Conservation (phyloP, 176 grass and related monocot genomes). For the Aegilops sharonensis region DNA sequence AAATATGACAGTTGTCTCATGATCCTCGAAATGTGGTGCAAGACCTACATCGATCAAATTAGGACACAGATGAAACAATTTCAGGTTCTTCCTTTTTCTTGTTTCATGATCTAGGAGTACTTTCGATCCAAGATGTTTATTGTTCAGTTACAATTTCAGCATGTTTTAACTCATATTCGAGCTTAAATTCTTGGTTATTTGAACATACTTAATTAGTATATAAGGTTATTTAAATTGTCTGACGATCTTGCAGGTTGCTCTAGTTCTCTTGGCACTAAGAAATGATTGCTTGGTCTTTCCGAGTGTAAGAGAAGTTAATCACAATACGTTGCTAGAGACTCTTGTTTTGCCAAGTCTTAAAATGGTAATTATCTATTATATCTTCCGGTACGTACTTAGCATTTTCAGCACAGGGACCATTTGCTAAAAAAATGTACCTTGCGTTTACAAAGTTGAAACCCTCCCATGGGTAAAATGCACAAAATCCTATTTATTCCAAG, state of each 20-base stretch:
- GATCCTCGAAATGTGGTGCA: constrained; percentile 8
- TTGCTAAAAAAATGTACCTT: background rate
- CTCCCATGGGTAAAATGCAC: background rate
- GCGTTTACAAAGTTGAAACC: background rate
- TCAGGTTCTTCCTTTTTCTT: constrained; percentile 4
- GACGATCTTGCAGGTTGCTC: background rate
- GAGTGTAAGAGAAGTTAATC: background rate
- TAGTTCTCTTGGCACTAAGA: background rate
- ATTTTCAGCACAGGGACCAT: background rate
- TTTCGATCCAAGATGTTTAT: background rate
- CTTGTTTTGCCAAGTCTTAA: background rate
- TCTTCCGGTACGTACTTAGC: background rate
- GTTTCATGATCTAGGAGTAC: background rate
- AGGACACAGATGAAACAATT: background rate
- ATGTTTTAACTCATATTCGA: background rate
- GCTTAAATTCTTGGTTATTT: background rate
- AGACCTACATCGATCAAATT: constrained; percentile 6
- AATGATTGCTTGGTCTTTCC: background rate
- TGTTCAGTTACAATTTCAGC: background rate
- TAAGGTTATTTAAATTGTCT: background rate
- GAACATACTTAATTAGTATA: no score
- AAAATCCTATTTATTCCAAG: background rate
- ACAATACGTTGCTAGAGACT: background rate
- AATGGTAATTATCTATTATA: background rate
- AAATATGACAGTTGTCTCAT: background rate